Percentiles rank a stretch among this genome's conserved stretches.
Conservation (phyloP, 2,329 filamentous ascomycete species). For the Magnaporthiopsis incrustans region DNA sequence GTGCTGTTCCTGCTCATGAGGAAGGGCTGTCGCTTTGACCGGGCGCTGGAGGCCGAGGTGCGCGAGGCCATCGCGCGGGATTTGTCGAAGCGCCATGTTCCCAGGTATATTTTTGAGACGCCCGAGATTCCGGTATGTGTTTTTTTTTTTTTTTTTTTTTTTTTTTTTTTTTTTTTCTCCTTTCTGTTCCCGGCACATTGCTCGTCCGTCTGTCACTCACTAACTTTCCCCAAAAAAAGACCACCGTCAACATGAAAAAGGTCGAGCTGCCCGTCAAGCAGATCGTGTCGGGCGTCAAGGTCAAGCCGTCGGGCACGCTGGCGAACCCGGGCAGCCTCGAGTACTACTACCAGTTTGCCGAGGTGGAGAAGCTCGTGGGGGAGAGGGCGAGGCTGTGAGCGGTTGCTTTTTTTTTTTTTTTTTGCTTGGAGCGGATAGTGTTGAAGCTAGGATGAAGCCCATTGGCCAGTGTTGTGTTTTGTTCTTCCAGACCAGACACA, state of each 20-base stretch:
- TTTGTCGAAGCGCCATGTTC: constrained; percentile 66
- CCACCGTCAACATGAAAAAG: constrained; percentile 78
- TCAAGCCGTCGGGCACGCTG: constrained; percentile 70
- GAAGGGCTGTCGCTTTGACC: constrained; percentile 46
- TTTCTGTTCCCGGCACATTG: too few species aligned
- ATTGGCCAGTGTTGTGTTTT: too few species aligned
- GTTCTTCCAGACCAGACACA: too few species aligned
- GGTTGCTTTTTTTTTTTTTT: too few species aligned
- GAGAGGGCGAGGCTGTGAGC: constrained; percentile 40
- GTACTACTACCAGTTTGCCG: constrained; percentile 72
- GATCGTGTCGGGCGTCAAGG: constrained; percentile 66
- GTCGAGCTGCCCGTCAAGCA: constrained; percentile 79
- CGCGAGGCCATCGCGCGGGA: constrained; percentile 58
- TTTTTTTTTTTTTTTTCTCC: too few species aligned
- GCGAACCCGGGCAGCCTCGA: constrained; percentile 68
- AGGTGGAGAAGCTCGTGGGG: constrained; percentile 52
- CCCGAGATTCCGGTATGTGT: constrained; percentile 67
- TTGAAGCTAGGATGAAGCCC: too few species aligned
- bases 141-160: too few species aligned
- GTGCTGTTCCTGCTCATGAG: constrained; percentile 49
- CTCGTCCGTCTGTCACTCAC: too few species aligned
- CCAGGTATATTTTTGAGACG: constrained; percentile 70
- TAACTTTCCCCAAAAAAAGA: constrained; percentile 34
- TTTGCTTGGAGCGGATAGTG: too few species aligned
- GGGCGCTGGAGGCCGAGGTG: constrained; percentile 46